Conservation (phyloP, 2,329 filamentous ascomycete genomes). For the Byssothecium circinans region DNA sequence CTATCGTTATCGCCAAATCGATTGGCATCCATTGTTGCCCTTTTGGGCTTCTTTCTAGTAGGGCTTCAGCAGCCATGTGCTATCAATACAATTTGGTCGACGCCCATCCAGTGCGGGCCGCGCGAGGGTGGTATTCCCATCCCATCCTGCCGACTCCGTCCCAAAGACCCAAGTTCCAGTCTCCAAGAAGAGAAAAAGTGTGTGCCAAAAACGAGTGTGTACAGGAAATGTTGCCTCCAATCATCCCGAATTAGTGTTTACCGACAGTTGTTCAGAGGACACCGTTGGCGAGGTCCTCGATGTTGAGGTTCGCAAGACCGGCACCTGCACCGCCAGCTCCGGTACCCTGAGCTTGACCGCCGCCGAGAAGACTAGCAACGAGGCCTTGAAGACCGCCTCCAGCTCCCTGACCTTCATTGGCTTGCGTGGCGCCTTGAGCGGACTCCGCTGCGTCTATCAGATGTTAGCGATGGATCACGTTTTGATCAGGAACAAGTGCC, state of each 20-base stretch:
- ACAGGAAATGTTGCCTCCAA: neutral
- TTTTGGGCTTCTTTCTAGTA: too few relatives aligned
- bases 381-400: conserved; percentile 5
- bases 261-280: neutral
- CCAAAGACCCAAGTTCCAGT: neutral
- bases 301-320: neutral
- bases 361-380: conserved; percentile 7
- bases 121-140: too few relatives aligned
- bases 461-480: too few relatives aligned
- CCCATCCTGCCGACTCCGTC: too few relatives aligned
- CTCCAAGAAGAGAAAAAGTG: neutral
- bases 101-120: too few relatives aligned
- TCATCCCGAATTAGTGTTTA: neutral
- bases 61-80: too few relatives aligned
- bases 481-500: too few relatives aligned
- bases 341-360: neutral
- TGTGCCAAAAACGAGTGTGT: neutral
- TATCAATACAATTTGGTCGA: too few relatives aligned
- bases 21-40: too few relatives aligned
- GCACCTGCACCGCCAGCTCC: too few relatives aligned
- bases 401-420: neutral
- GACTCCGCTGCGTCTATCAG: too few relatives aligned
- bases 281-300: neutral
- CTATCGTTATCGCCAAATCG: too few relatives aligned
- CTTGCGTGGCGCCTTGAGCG: neutral